These are phyloP conservation scores for Blastomyces silverae DNA, from an alignment of 2,329 filamentous ascomycete genomes.

Conservation along the genomic window DNA sequence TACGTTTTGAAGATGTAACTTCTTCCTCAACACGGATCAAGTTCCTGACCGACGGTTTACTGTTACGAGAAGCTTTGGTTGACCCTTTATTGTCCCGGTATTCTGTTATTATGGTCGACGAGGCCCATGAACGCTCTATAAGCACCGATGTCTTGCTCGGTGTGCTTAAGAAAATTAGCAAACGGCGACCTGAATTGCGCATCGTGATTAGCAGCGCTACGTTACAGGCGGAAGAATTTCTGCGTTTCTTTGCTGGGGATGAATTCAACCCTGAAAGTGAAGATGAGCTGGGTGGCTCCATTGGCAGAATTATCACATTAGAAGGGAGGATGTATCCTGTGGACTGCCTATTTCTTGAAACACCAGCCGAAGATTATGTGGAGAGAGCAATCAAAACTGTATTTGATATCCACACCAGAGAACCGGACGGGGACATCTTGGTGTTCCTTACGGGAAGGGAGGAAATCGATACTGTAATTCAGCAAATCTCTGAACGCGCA, in stretches of 20 bases:
- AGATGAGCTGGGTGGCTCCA: constrained; percentile 36
- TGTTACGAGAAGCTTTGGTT: constrained; percentile 85
- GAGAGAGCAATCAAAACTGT: constrained; percentile 75
- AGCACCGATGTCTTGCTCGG: constrained; percentile 89
- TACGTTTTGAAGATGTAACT: constrained; percentile 84
- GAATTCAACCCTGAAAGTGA: constrained; percentile 32
- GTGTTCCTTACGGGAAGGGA: constrained; percentile 89
- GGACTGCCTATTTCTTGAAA: constrained; percentile 72
- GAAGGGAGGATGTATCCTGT: constrained; percentile 86
- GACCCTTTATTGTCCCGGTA: constrained; percentile 88
- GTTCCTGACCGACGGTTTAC: constrained; percentile 86
- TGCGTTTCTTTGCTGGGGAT: constrained; percentile 63
- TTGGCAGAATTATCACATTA: constrained; percentile 67
- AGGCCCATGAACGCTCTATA: constrained; percentile 88
- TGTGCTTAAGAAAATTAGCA: constrained; percentile 81
- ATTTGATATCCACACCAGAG: constrained; percentile 77
- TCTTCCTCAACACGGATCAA: constrained; percentile 82
- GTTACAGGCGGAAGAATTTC: constrained; percentile 78
- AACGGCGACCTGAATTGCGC: constrained; percentile 69
- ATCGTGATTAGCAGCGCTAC: constrained; percentile 93
- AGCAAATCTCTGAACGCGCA: constrained; percentile 67
- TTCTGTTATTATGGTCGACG: constrained; percentile 95
- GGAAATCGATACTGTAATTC: constrained; percentile 79
- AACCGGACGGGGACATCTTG: constrained; percentile 77
- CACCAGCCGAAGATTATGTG: constrained; percentile 77